Evolutionary conservation across 805 yeast species (phyloP).

Genomic region (Candida arabinofermentans): DNA sequence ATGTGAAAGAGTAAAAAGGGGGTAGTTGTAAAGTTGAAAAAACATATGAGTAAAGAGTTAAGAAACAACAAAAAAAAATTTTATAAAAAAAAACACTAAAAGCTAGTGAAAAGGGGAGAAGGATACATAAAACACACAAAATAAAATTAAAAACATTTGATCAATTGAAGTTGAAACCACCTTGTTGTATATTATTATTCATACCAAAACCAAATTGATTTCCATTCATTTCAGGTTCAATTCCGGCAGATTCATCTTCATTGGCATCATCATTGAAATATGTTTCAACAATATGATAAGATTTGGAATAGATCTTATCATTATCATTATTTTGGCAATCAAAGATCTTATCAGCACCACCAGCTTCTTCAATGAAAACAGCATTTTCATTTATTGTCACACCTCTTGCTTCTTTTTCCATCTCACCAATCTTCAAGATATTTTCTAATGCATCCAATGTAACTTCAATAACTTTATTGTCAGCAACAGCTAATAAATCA

Average conservation of each 20-base stretch:
- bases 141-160: neutral
- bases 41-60: too few relatives aligned
- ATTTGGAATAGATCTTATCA: slow-evolving; percentile 88
- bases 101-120: neutral
- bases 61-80: too few relatives aligned
- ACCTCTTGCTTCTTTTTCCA: slow-evolving; percentile 77
- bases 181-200: slow-evolving; percentile 42
- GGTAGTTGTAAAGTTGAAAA: too few relatives aligned
- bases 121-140: neutral
- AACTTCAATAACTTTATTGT: slow-evolving; percentile 88
- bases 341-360: slow-evolving; percentile 95
- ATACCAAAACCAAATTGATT: slow-evolving; percentile 88
- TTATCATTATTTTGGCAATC: slow-evolving; percentile 90
- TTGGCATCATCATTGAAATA: slow-evolving; percentile 83
- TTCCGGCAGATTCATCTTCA: slow-evolving; percentile 60
- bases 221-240: slow-evolving; percentile 70
- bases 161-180: slow-evolving; percentile 46
- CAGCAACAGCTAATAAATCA: slow-evolving; percentile 84
- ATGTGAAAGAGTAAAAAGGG: too few relatives aligned
- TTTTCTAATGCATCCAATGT: slow-evolving; percentile 94
- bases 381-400: slow-evolving; percentile 79
- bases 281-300: slow-evolving; percentile 83
- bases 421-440: slow-evolving; percentile 89
- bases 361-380: slow-evolving; percentile 92
- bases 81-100: slow-evolving; percentile 1